A percentile compares a stretch with the other conserved stretches of the same genome.
Evolutionary conservation across 2,329 filamentous ascomycete genomes (phyloP).

Genomic region (Pseudogymnoascus verrucosus): DNA sequence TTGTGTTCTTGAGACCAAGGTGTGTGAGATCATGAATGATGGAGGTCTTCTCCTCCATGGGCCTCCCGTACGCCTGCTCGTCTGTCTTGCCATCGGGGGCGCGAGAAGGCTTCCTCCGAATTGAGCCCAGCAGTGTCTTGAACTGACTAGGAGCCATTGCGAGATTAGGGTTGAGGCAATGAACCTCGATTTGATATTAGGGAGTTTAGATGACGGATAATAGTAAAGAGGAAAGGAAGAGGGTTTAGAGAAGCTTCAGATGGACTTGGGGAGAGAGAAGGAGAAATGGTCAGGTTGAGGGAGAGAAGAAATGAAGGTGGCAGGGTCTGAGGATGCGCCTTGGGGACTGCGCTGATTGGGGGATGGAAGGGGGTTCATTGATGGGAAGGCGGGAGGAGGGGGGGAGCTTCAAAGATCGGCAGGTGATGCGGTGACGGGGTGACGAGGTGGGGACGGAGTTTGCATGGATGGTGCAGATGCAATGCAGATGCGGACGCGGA

Average conservation of each 20-base stretch:
- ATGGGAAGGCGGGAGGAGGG: not conserved
- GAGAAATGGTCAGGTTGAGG: not conserved
- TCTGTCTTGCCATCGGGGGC: conserved; percentile 40
- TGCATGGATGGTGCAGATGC: not conserved
- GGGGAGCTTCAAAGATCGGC: not conserved
- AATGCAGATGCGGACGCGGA: not conserved
- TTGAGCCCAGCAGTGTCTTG: conserved; percentile 35
- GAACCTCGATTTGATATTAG: not conserved
- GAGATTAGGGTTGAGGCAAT: not conserved
- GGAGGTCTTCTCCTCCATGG: conserved; percentile 31
- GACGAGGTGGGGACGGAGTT: not conserved
- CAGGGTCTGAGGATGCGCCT: not conserved
- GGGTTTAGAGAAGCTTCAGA: not conserved
- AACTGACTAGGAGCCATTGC: conserved; percentile 28
- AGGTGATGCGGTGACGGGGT: not conserved
- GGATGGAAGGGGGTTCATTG: not conserved
- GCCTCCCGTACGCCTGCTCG: conserved; percentile 27
- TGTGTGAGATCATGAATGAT: conserved; percentile 33
- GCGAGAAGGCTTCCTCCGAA: conserved; percentile 37
- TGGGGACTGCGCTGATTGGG: not conserved
- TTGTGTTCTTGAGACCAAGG: conserved; percentile 32
- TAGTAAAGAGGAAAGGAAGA: not conserved
- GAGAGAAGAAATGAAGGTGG: not conserved
- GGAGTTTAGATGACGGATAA: not conserved
- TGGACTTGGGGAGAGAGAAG: not conserved